A percentile compares a stretch with the other conserved stretches of the same genome.
phyloP scores from a whole-genome alignment of 1,284 basidiomycete genomes.

The Chondrostereum purpureum region DNA sequence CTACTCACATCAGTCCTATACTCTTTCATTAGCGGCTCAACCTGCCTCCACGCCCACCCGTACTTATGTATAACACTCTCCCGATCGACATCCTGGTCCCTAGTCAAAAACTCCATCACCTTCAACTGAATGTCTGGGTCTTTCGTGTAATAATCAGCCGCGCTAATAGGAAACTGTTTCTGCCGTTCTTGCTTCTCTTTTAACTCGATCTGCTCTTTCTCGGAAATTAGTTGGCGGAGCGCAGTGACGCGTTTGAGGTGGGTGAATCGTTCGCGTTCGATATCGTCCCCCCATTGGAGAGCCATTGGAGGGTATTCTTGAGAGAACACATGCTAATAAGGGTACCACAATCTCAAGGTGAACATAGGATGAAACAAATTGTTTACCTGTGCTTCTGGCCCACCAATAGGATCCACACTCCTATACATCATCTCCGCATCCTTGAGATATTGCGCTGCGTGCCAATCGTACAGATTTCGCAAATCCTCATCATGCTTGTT shows the following conservation, averaged over 20 bases:
- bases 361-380: too few species aligned
- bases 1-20: conserved; percentile 36
- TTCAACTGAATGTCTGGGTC: neutral
- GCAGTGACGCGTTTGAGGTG: neutral
- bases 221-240: neutral
- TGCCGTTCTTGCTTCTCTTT: neutral
- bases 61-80: conserved; percentile 45
- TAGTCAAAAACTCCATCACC: neutral
- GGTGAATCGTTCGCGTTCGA: neutral
- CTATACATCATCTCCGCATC: neutral
- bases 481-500: neutral
- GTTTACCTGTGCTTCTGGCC: too few species aligned
- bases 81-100: conserved; percentile 20
- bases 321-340: neutral
- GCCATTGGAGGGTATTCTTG: neutral
- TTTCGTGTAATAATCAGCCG: neutral
- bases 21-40: conserved; percentile 31
- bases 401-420: neutral
- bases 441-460: neutral
- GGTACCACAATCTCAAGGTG: neutral
- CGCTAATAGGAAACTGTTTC: neutral
- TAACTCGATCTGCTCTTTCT: neutral
- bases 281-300: too few species aligned
- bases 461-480: neutral
- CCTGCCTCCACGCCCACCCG: conserved; percentile 46